These are phyloP conservation scores for Suillus discolor DNA, from an alignment of 768 basidiomycete genomes.

Conservation along the genomic window DNA sequence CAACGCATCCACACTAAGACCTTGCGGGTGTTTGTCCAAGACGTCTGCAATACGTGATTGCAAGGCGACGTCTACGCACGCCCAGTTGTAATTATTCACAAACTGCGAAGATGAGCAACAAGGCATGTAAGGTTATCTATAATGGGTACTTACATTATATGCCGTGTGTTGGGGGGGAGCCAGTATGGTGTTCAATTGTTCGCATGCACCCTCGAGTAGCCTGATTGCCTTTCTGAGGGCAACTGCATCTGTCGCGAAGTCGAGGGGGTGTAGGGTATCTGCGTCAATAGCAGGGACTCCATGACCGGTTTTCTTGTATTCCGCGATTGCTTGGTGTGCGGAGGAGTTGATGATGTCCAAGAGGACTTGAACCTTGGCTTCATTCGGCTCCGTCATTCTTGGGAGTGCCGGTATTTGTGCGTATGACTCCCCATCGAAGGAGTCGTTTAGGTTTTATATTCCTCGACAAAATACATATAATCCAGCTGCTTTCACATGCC, in stretches of 20 bases:
- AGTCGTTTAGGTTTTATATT: not conserved
- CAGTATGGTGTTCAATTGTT: conserved; percentile 28
- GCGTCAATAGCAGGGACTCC: conserved; percentile 28
- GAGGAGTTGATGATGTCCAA: conserved; percentile 34
- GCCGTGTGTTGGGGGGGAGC: conserved; percentile 31
- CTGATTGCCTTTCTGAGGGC: conserved; percentile 28
- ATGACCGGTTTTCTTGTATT: conserved; percentile 27
- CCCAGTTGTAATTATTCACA: conserved; percentile 27
- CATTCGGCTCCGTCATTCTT: conserved; percentile 4
- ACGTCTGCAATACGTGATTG: conserved; percentile 30
- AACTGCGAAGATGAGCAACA: conserved; percentile 4
- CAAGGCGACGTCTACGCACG: conserved; percentile 26
- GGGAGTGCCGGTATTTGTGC: not conserved
- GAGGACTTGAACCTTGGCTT: conserved; percentile 32
- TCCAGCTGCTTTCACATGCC: no score
- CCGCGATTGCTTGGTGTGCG: conserved; percentile 27
- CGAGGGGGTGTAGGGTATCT: conserved; percentile 23
- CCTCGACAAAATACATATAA: not conserved
- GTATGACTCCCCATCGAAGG: not conserved
- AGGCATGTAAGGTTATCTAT: not conserved
- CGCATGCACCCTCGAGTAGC: conserved; percentile 28
- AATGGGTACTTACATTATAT: conserved; percentile 20
- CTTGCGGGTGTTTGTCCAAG: conserved; percentile 26
- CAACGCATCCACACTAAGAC: conserved; percentile 30
- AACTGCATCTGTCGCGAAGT: conserved; percentile 21